Base-by-base conservation (phyloP, 108 stramenopile genomes). In the Epithemia pelagica region DNA sequence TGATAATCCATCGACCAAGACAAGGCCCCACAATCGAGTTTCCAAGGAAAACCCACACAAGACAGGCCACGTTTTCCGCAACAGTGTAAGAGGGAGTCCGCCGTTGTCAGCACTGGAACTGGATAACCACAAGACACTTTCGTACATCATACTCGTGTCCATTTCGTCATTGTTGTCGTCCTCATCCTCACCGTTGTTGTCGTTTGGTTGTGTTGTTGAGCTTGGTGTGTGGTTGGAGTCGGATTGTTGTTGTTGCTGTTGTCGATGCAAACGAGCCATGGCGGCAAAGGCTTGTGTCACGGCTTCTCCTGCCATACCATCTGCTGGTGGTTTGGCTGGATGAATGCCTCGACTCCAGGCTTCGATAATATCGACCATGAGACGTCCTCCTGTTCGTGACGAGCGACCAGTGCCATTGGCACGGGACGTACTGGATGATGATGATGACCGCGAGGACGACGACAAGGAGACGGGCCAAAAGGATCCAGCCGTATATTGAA, bases 41-140 rank as follows among this genome's bases (percentile, higher is more conserved):
- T 81, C 74, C 53, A 89, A 66, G 32, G 79, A 81, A 68, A 85
- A 89, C n/a, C 88, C 88, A 76, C 80, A 54, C 1, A 82, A 64
- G 29, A 27, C 69, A 18, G 88, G 84, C 88, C 87, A 89, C 1
- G 68, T 57, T 27, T 26, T 7, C 15, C 15, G 15, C 56, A 57
- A 57, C 25, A 46, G 15, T 15, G 37, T 10, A 10, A 15, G 5
- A 10, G 37, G 37, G 5, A 46, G 15, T n/a, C n/a, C n/a, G n/a
- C n/a, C n/a, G n/a, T n/a, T n/a, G n/a, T n/a, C n/a, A n/a, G n/a
- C n/a, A n/a, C n/a, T n/a, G 5, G 37, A 15, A 46, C 10, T 15
- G 10, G 10, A 15, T 46, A 46, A 46, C 37, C 5, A 46, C 37
- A 46, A 46, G 37, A 46, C 37, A 46, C 15, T 46, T 5, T 5